phyloP scores from a whole-genome alignment of 495 filamentous ascomycete genomes.

The Aspergillus sclerotiicarbonarius region DNA sequence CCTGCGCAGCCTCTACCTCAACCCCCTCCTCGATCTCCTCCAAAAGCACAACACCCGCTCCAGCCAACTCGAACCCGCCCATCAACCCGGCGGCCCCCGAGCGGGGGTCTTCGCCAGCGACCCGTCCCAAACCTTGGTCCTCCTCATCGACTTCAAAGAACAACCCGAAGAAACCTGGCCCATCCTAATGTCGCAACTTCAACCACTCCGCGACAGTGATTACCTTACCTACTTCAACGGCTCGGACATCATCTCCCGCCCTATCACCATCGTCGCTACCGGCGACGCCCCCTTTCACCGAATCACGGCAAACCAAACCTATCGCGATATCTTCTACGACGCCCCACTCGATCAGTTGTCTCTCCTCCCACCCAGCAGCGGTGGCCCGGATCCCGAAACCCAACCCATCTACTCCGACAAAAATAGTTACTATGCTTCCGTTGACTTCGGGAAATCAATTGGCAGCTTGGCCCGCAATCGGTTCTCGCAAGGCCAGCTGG shows the following conservation, averaged over 20 bases:
- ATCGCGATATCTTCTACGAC: constrained; percentile 60
- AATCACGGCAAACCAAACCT: constrained; percentile 40
- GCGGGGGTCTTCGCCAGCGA: constrained; percentile 49
- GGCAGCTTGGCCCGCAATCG: constrained; percentile 36
- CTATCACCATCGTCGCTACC: constrained; percentile 73
- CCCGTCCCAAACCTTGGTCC: constrained; percentile 54
- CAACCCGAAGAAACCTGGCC: constrained; percentile 42
- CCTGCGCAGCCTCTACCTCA: neutral
- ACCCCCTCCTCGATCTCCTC: neutral
- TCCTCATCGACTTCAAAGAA: constrained; percentile 72
- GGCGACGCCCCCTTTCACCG: constrained; percentile 70
- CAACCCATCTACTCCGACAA: constrained; percentile 38
- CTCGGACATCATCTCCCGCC: constrained; percentile 42
- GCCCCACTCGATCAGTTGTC: constrained; percentile 46
- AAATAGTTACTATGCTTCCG: constrained; percentile 41
- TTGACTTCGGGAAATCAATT: constrained; percentile 36
- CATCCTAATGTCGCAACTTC: constrained; percentile 53
- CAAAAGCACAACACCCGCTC: neutral
- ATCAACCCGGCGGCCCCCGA: constrained; percentile 17
- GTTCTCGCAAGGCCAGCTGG: constrained; percentile 50
- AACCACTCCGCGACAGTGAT: constrained; percentile 59
- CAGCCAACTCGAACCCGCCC: neutral
- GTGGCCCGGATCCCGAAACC: constrained; percentile 9
- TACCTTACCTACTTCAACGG: constrained; percentile 57
- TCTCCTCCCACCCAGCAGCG: neutral